Evolutionary conservation across 768 basidiomycete species (phyloP), one percentile per base, ranked within the genome.

Genomic region (Pleurotus djamor): DNA sequence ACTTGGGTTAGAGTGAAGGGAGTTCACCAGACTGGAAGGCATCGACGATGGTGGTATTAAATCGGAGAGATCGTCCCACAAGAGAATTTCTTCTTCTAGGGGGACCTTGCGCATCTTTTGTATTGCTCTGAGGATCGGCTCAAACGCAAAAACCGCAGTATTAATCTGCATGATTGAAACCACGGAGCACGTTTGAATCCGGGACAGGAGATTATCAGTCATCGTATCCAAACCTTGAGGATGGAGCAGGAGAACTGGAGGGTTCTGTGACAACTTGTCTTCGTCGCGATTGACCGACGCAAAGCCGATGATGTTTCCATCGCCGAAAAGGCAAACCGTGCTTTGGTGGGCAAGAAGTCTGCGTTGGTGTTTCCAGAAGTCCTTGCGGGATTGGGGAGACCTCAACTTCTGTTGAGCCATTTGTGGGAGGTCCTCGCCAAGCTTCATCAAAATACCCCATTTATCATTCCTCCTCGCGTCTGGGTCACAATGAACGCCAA

Each of bases 111-210:
- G 74, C 59, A 74, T 78, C 14, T 73, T 64, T 67, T 89, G 80
- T 28, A 90, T 72, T 1, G 78, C 81, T 47, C 69, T 78, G n/a
- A 90, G 74, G 28, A 89, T 75, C 2, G 86, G 86, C 63, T 86
- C 81, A 59, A 81, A 89, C 0, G 87, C 72, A 64, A 87, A 89
- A 4, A 87, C 68, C 0, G 85, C 83, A 0, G 83, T 83, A 64
- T 88, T 80, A 28, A 87, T 82, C 58, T 83, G 83, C 21, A 89
- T 61, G 32, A 88, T 75, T 28, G 74, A 73, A 33, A 84, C 64
- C 4, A 71, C 57, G 12, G 71, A 63, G 7, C 69, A 71, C 4
- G 60, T 57, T 60, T 77, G 78, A 17, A 87, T 65, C 33, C 64
- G 66, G 5, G 41, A 12, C 6, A 74, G 58, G 8, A 89, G 73